Conservation (phyloP, 768 basidiomycete genomes). For the Pleurotus djamor region DNA sequence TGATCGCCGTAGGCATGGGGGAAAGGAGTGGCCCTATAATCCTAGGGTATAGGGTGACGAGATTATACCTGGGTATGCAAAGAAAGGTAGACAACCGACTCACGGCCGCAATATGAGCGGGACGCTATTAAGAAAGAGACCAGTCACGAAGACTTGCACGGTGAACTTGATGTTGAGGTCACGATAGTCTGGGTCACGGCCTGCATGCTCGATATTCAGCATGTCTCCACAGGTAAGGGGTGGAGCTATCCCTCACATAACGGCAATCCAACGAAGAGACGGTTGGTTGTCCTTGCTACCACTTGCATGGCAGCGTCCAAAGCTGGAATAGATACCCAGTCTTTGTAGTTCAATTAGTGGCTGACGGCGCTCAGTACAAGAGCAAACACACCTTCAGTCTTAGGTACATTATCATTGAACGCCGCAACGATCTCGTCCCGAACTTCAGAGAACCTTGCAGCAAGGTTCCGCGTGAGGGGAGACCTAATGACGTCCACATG, state of each 20-base stretch:
- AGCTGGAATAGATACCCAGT: neutral
- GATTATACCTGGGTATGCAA: no score
- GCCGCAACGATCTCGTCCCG: neutral
- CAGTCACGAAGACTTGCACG: conserved; percentile 26
- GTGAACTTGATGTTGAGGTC: conserved; percentile 9
- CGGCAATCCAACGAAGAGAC: neutral
- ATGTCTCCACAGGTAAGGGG: neutral
- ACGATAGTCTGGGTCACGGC: neutral
- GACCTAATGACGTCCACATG: neutral
- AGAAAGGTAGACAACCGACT: no score
- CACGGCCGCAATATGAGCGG: neutral
- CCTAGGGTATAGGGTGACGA: no score
- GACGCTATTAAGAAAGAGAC: conserved; percentile 7
- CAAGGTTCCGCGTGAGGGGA: neutral
- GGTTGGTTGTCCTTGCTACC: neutral
- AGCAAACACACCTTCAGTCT: neutral
- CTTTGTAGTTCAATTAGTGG: neutral
- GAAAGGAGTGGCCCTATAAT: neutral
- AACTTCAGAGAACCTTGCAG: neutral
- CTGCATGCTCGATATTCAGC: neutral
- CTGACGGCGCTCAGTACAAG: no score
- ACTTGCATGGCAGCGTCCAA: neutral
- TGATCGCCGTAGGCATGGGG: neutral
- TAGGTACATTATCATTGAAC: neutral
- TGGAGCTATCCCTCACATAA: conserved; percentile 12